Base-by-base conservation (phyloP, 1,284 basidiomycete genomes). In the Heimioporus punctisporus region DNA sequence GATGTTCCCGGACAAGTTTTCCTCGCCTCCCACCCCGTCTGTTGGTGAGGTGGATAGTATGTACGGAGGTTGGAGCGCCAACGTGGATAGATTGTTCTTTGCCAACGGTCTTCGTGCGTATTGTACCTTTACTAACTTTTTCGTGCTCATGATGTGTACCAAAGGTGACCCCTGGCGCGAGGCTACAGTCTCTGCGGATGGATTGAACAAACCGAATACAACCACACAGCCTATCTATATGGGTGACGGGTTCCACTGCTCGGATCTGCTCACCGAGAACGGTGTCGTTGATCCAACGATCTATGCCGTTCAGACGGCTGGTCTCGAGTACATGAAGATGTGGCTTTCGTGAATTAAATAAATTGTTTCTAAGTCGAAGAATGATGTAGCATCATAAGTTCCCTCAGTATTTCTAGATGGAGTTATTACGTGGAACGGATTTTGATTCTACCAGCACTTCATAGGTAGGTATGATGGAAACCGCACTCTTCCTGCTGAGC, bases 81-180 rank as follows among this genome's bases (percentile, higher is more conserved):
- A 74, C 25, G 72, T 80, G 45, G 71, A 83, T 50, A 76, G 79
- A 21, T 70, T 91, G 1, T 88, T 90, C 77, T 88, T 88, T 61
- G 85, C 84, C 23, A 90, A 86, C 52, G 86, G 86, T 41, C 69
- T 76, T 46, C 81, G 87, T 88, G 60, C 56, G 85, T 76, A 6
- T 46, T 26, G 17, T 47, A 14, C 12, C 10, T 30, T 31, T 30
- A 8, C 14, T 7, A 6, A 34, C 17, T 9, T 23, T 31, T 58
- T 45, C 4, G 46, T 50, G 25, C 48, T 55, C 21, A 50, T 56
- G 6, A 51, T 59, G 4, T 34, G 11, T 17, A 17, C 11, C 23
- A 54, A 41, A 86, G 86, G 84, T 46, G 88, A 90, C 64, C 86
- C 88, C 19, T 90, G 87, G 88, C 78, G 80, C 55, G 85, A 86